Base-by-base conservation (phyloP, 768 basidiomycete species). In the Pleurotus djamor region DNA sequence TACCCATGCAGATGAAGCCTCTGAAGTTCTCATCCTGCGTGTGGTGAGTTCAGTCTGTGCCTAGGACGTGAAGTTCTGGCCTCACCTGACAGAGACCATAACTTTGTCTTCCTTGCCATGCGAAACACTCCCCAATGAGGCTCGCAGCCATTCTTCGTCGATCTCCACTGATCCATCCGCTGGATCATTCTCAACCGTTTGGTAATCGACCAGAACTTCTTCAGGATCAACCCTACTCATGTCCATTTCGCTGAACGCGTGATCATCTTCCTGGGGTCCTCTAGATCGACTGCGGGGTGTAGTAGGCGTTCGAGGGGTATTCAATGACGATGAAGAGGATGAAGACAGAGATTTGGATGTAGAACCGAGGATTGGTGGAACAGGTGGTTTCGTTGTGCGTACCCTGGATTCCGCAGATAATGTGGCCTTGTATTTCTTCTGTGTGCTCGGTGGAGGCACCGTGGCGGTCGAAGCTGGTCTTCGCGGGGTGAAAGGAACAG, bases 31-130 rank as follows among this genome's bases (percentile, higher is more conserved):
- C 12, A 92, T 77, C 65, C 91, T 92, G 59, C 9, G 28, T 12
- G 17, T 51, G 28, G 5, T 17, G 6, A 47, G 38, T 57, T 55
- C 38, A 68, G 49, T 14, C 52, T 9, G 34, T 2, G 7, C 9
- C 17, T 55, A 17, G n/a, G 12, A 37, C 7, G 34, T 14, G 45
- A 47, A 47, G 32, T 36, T n/a, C 44, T n/a, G 60, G 21, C 21
- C 69, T 52, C 62, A 91, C 90, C 91, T 81, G 64, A 94, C 80
- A 28, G 92, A 92, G 17, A 94, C 92, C 70, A 94, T 85, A 48
- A 93, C 92, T 69, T 94, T 93, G 70, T 93, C 91, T 57, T 91
- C 84, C 54, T 82, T 84, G n/a, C 88, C 86, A 60, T 86, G 83
- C 14, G 54, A 1, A 69, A 67, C n/a, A 71, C 72, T 57, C 74